phyloP scores from a whole-genome alignment of 1,284 basidiomycete genomes.

The Stereum hirsutum region DNA sequence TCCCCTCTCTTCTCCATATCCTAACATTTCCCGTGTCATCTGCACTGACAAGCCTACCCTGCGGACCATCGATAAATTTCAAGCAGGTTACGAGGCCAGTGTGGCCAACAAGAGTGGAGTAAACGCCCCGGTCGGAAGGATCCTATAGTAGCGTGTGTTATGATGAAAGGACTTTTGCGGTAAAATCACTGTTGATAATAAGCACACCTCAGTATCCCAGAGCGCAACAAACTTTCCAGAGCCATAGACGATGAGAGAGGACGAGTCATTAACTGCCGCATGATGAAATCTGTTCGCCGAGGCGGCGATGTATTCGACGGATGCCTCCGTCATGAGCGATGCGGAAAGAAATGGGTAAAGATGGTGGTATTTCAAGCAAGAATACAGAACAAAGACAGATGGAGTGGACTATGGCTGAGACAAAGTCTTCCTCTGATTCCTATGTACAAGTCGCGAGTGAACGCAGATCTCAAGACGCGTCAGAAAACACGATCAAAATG shows the following conservation, averaged over 20 bases:
- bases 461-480: too few species aligned
- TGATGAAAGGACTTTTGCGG: background rate
- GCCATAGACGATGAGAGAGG: constrained; percentile 67
- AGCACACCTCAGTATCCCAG: constrained; percentile 61
- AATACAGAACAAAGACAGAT: background rate
- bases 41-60: constrained; percentile 48
- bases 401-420: too few species aligned
- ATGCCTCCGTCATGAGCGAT: constrained; percentile 23
- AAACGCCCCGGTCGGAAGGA: constrained; percentile 42
- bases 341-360: too few species aligned
- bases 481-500: too few species aligned
- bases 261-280: constrained; percentile 44
- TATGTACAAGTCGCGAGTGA: too few species aligned
- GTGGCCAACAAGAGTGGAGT: constrained; percentile 68
- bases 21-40: constrained; percentile 64
- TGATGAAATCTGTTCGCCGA: constrained; percentile 72
- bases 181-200: background rate
- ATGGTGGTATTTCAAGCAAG: too few species aligned
- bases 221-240: constrained; percentile 70
- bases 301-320: constrained; percentile 64
- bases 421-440: too few species aligned
- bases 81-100: constrained; percentile 69
- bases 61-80: constrained; percentile 39
- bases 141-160: constrained; percentile 26
- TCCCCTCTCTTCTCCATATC: constrained; percentile 36